Evolutionary conservation across 2,329 filamentous ascomycete species (phyloP).

Genomic region (Botrytis porri): DNA sequence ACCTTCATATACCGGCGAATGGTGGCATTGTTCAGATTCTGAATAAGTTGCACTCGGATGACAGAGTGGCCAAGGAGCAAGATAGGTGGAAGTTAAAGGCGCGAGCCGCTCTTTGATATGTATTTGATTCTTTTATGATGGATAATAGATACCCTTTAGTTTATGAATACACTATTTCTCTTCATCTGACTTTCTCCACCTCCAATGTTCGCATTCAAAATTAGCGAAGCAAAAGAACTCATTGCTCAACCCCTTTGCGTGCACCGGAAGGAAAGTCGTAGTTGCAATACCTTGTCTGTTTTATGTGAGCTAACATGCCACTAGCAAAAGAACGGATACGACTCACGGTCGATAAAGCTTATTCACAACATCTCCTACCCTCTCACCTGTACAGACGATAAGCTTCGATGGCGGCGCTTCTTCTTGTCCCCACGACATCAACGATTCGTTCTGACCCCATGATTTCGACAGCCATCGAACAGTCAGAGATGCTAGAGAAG

Average conservation of each 20-base stretch:
- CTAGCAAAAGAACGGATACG: background rate
- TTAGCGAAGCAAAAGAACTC: slow-evolving; percentile 80
- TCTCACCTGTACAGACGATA: slow-evolving; percentile 74
- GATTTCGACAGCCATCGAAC: slow-evolving; percentile 66
- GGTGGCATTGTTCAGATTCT: slow-evolving; percentile 76
- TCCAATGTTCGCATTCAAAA: slow-evolving; percentile 61
- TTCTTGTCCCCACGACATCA: slow-evolving; percentile 13
- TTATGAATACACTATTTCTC: slow-evolving; percentile 4
- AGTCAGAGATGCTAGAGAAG: slow-evolving; percentile 62
- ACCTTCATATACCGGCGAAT: slow-evolving; percentile 72
- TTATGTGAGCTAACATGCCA: slow-evolving; percentile 36
- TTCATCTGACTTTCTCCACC: slow-evolving; percentile 34
- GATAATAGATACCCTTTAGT: background rate
- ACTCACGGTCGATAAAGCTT: slow-evolving; percentile 67
- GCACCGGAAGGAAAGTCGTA: slow-evolving; percentile 66
- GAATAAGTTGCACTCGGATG: slow-evolving; percentile 72
- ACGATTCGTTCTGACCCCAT: slow-evolving; percentile 25
- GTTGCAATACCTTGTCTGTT: slow-evolving; percentile 41
- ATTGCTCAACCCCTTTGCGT: slow-evolving; percentile 73
- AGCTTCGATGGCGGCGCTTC: slow-evolving; percentile 39
- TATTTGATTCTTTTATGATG: background rate
- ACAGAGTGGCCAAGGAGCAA: slow-evolving; percentile 52
- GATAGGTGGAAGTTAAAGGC: slow-evolving; percentile 46
- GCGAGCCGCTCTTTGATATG: slow-evolving; percentile 43
- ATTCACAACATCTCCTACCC: slow-evolving; percentile 63